Evolutionary conservation across 1,139 yeast species (phyloP).

Genomic region (Magnusiomyces sp.): DNA sequence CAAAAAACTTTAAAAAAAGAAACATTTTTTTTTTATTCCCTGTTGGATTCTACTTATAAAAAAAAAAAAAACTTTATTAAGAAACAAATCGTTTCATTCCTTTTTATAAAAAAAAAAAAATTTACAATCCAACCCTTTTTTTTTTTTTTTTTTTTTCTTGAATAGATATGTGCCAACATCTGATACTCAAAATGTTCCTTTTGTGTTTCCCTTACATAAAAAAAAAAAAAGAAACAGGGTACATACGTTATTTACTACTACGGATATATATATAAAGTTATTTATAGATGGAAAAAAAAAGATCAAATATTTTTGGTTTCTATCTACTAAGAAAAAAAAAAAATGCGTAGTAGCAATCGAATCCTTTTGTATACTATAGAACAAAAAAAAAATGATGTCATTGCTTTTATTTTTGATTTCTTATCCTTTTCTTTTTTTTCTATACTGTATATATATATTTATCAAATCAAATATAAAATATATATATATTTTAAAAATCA

Average conservation of each 20-base stretch:
- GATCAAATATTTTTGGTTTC: background rate
- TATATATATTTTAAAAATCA: too few species aligned
- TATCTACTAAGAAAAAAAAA: background rate
- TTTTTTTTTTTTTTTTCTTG: background rate
- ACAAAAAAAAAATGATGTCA: background rate
- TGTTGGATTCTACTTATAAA: background rate
- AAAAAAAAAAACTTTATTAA: too few species aligned
- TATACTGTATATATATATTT: background rate
- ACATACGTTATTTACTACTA: too few species aligned
- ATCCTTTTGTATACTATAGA: background rate
- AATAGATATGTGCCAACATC: background rate
- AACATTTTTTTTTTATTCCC: background rate
- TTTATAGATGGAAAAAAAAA: background rate
- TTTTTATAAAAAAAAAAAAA: background rate
- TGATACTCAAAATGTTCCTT: background rate
- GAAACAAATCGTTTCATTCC: background rate
- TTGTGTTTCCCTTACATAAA: background rate
- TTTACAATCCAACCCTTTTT: too few species aligned
- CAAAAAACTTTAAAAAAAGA: slow-evolving; percentile 1
- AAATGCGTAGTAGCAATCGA: too few species aligned
- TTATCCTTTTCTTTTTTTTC: slow-evolving; percentile 7
- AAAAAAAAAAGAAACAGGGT: background rate
- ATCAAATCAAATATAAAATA: background rate
- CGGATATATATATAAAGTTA: too few species aligned
- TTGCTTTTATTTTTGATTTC: slow-evolving; percentile 1